Base-by-base conservation (phyloP, 345 rosid genomes). In the Geranium rotundifolium region DNA sequence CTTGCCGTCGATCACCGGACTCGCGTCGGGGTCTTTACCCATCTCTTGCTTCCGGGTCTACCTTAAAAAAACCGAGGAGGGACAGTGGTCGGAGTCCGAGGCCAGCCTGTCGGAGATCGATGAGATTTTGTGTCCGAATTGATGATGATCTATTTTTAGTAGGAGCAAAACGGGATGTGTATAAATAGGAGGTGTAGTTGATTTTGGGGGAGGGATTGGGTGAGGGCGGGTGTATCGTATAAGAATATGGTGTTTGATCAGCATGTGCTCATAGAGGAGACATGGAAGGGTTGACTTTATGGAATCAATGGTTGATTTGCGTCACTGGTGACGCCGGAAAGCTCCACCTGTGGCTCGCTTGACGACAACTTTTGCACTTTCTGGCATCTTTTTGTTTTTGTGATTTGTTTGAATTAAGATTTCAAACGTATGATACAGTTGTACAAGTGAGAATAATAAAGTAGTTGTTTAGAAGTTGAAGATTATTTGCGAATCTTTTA, bases 261-360 rank as follows among this genome's bases (percentile, higher is more conserved):
- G 17, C 17, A 55, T 55, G 50, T 15, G 50, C 52, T 29, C 58
- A 55, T 16, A 16, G 49, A 27, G 66, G 5, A 17, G 66, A 30
- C 30, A 46, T 23, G 17, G 9, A 3, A 3, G 4, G 29, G 58
- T 63, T 54, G 66, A 54, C 66, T 54, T 63, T 23, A 17, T 9
- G 52, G 12, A 7, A 13, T 63, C 7, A 19, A 5, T 17, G 27
- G 29, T 20, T 12, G 58, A 30, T 19, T 23, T 19, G 66, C 66
- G 59, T 63, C 66, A 63, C 20, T 31, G 13, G 15, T 63, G 66
- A 63, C 66, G 66, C 60, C 31, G 34, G 4, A 29, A n/a, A 18
- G 57, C 57, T 0, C 29, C 64, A 34, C 49, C 23, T 46, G 52
- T 14, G 14, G 15, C 14, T 46, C 52, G 12, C 52, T 46, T 9